Evolutionary conservation across 768 basidiomycete genomes (phyloP).

Genomic region (Lentinula detonsa): DNA sequence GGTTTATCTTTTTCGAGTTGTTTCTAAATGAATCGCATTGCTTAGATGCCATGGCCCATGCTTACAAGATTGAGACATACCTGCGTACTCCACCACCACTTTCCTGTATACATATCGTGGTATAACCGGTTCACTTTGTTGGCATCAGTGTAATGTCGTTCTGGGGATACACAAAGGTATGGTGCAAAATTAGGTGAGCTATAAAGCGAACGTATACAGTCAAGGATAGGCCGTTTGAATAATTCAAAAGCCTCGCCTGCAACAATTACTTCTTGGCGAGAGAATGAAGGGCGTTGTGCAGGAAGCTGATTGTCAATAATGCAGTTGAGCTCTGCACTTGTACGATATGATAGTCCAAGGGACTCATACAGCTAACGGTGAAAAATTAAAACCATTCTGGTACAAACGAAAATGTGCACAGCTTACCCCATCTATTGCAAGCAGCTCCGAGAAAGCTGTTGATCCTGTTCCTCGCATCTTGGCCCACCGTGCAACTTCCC

Average conservation of each 20-base stretch:
- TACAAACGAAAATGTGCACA: not conserved
- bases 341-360: constrained; percentile 27
- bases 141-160: too few relatives aligned
- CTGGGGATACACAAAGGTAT: constrained; percentile 18
- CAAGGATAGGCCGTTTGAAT: constrained; percentile 24
- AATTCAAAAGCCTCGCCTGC: constrained; percentile 24
- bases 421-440: constrained; percentile 23
- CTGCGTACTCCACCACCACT: too few relatives aligned
- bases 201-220: constrained; percentile 28
- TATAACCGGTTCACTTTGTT: too few relatives aligned
- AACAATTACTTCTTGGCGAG: constrained; percentile 18
- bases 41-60: too few relatives aligned
- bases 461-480: constrained; percentile 18
- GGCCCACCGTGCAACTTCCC: constrained; percentile 19
- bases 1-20: too few relatives aligned
- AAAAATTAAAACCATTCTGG: not conserved
- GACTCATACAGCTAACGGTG: constrained; percentile 12
- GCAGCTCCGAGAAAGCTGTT: constrained; percentile 13
- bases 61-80: too few relatives aligned
- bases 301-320: constrained; percentile 22
- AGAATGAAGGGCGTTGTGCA: constrained; percentile 17
- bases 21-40: too few relatives aligned
- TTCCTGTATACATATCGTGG: too few relatives aligned
- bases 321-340: constrained; percentile 21
- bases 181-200: constrained; percentile 24